Percentiles rank a stretch among this genome's conserved stretches.
These are phyloP conservation scores for Candida fluviatilis DNA, from an alignment of 805 yeast species.

Conservation along the genomic window DNA sequence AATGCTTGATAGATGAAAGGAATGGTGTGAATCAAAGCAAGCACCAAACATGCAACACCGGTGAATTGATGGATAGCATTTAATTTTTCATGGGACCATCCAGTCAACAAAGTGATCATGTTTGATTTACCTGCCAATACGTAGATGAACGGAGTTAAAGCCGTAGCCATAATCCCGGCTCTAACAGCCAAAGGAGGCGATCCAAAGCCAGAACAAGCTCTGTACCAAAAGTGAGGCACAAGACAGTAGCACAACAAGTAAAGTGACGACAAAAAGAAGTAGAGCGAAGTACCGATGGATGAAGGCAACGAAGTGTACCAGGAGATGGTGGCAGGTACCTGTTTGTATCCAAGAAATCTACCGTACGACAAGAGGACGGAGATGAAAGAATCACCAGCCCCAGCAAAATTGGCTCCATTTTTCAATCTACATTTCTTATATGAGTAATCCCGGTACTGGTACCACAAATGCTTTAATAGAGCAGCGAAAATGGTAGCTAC, in stretches of 20 bases:
- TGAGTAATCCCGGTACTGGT: conserved; percentile 18
- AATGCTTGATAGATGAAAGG: conserved; percentile 45
- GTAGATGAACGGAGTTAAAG: conserved; percentile 47
- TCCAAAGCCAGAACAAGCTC: conserved; percentile 53
- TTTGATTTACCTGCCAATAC: conserved; percentile 52
- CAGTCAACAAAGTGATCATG: conserved; percentile 45
- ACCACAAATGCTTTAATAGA: conserved; percentile 29
- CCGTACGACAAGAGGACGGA: conserved; percentile 30
- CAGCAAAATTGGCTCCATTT: background rate
- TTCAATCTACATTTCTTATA: conserved; percentile 10
- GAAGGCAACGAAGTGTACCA: conserved; percentile 29
- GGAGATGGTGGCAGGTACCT: conserved; percentile 20
- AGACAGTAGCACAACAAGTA: conserved; percentile 35
- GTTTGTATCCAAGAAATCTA: conserved; percentile 32
- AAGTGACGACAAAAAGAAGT: conserved; percentile 27
- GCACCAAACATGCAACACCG: conserved; percentile 37
- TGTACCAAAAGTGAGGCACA: conserved; percentile 48
- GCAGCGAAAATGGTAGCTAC: conserved; percentile 32
- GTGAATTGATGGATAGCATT: conserved; percentile 49
- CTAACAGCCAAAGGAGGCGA: conserved; percentile 56
- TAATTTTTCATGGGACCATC: conserved; percentile 52
- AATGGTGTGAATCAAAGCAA: conserved; percentile 46
- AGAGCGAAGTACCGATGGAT: conserved; percentile 36
- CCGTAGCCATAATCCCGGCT: conserved; percentile 48
- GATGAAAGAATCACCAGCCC: conserved; percentile 15